Evolutionary conservation across 2,329 filamentous ascomycete species (phyloP), one percentile per base, ranked within the genome.

Genomic region (Exophiala xenobiotica): DNA sequence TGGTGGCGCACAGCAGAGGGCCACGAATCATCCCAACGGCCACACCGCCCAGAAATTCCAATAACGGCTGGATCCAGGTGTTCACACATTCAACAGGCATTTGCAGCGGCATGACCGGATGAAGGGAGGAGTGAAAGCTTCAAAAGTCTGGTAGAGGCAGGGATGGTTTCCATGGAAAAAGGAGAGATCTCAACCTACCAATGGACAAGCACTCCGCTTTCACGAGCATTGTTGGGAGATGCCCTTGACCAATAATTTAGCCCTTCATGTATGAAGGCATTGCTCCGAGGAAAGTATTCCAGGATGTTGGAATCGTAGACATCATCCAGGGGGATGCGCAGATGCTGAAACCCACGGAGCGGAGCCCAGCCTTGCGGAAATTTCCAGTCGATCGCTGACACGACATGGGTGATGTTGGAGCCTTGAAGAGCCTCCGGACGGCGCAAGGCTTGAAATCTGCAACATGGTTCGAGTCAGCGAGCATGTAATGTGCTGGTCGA

Each of bases 221-320:
- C 37, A 37, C 44, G 39, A 26, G 46, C 42, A 6, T 29, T 41
- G 29, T 46, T 35, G 45, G 31, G 41, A 14, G 24, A 41, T 41
- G 43, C 39, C 3, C 43, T 33, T 22, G 31, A 22, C 46, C 53
- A 54, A 41, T 60, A 38, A 22, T 81, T 74, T 45, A 97, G 74
- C 1, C 83, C 92, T 35, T 83, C 74, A 62, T 92, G 82, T 61
- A 97, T 96, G 70, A 96, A 99, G 41, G 78, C 78, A 62, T 93
- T 88, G 50, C 87, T 87, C 46, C 76, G 76, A 5, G 90, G 82
- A 55, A 97, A 86, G 68, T 95, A 84, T 56, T 87, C 80, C 14
- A 97, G 74, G 45, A 97, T 71, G 69, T 99, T 89, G 61, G 91
- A 86, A 64, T 96, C 90, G 16, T 92, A 88, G 45, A 91, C 82